Conservation (phyloP, 768 basidiomycete species). For the Scleroderma bovista region DNA sequence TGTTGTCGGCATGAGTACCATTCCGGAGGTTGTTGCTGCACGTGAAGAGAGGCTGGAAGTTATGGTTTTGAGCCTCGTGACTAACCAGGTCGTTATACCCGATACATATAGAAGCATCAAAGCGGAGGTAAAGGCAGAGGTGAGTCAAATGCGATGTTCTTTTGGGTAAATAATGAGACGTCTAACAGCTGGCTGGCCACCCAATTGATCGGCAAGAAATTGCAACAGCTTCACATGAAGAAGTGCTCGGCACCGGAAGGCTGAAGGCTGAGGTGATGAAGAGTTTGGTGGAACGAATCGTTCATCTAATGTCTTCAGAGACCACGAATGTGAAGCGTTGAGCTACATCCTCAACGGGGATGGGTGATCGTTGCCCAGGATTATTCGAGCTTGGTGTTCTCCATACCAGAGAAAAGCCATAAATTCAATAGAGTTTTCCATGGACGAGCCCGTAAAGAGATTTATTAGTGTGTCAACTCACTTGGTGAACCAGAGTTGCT, state of each 20-base stretch:
- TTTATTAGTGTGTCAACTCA: not conserved
- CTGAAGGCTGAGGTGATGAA: constrained; percentile 71
- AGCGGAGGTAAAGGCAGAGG: constrained; percentile 76
- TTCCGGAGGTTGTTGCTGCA: constrained; percentile 83
- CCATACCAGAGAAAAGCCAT: not conserved
- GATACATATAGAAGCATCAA: constrained; percentile 60
- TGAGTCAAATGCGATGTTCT: constrained; percentile 23
- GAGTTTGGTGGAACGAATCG: constrained; percentile 59
- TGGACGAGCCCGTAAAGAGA: not conserved
- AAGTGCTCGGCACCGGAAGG: constrained; percentile 63
- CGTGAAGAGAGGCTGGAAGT: constrained; percentile 70
- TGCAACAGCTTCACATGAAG: constrained; percentile 67
- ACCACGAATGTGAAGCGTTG: constrained; percentile 3
- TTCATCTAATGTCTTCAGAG: constrained; percentile 34
- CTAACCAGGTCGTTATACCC: constrained; percentile 78
- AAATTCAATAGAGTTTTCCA: too few species aligned
- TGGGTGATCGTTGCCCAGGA: not conserved
- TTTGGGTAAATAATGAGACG: constrained; percentile 3
- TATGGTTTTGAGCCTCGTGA: constrained; percentile 78
- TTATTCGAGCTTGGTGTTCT: not conserved
- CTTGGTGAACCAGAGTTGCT: not conserved
- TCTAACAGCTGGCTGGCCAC: constrained; percentile 55
- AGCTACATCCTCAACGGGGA: not conserved
- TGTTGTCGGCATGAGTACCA: constrained; percentile 93
- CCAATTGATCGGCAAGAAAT: constrained; percentile 35